These are phyloP conservation scores for Solanum medicagineum DNA, from an alignment of 257 asterid species.

Conservation along the genomic window DNA sequence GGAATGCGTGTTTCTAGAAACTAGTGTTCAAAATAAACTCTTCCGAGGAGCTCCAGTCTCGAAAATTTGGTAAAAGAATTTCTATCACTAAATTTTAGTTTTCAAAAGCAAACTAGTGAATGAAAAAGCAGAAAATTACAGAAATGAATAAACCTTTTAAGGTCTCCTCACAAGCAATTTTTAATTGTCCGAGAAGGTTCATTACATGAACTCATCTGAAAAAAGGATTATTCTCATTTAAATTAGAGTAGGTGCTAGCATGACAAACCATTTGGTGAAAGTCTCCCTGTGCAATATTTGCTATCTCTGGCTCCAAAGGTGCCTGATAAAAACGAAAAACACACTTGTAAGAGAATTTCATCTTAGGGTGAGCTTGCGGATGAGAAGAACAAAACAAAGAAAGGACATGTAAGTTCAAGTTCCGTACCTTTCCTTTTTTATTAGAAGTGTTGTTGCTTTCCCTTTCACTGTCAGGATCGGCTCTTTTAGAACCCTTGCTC, in stretches of 20 bases:
- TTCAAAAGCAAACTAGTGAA: neutral
- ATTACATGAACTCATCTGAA: neutral
- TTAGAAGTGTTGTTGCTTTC: constrained; percentile 21
- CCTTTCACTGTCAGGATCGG: constrained; percentile 48
- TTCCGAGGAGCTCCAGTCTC: neutral
- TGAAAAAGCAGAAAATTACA: neutral
- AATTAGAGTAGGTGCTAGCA: constrained; percentile 10
- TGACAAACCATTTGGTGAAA: constrained; percentile 55
- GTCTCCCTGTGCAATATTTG: constrained; percentile 40
- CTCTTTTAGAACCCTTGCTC: constrained; percentile 45
- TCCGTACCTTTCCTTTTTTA: constrained; percentile 77
- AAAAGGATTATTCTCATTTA: neutral
- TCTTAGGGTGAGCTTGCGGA: neutral
- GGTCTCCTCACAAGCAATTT: neutral
- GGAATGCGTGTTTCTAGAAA: neutral
- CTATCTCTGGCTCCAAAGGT: constrained; percentile 39
- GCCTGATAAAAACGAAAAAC: constrained; percentile 29
- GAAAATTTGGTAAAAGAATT: neutral
- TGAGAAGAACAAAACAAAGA: neutral
- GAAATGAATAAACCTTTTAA: neutral
- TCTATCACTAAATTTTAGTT: neutral
- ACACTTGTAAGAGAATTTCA: neutral
- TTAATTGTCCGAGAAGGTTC: neutral
- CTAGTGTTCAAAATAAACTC: neutral
- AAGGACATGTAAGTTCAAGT: neutral